Conservation (phyloP, 495 filamentous ascomycete genomes). For the Talaromyces adpressus region DNA sequence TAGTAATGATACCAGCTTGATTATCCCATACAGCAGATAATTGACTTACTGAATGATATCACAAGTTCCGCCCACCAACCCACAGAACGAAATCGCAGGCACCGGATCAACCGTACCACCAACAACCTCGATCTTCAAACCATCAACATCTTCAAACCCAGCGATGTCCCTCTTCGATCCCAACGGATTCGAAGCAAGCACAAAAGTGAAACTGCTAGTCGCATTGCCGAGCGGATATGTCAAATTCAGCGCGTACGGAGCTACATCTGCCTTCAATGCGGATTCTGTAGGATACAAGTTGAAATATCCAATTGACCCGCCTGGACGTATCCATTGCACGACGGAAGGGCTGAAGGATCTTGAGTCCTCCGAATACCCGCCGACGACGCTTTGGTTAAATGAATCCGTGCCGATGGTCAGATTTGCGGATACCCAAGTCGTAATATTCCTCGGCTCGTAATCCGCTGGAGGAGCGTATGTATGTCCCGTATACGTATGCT, state of each 20-base stretch:
- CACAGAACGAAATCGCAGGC: constrained; percentile 2
- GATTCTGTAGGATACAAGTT: constrained; percentile 24
- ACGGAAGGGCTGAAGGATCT: constrained; percentile 31
- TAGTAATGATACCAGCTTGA: neutral
- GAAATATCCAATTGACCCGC: constrained; percentile 12
- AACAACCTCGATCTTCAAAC: constrained; percentile 16
- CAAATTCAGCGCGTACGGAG: constrained; percentile 21
- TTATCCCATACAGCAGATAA: too few species aligned
- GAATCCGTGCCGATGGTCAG: constrained; percentile 33
- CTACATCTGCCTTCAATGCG: constrained; percentile 23
- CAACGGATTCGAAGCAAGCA: neutral
- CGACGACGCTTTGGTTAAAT: constrained; percentile 28
- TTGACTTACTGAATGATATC: constrained; percentile 6
- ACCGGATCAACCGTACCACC: neutral
- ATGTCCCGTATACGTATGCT: constrained; percentile 25
- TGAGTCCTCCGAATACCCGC: constrained; percentile 25
- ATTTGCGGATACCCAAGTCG: constrained; percentile 29
- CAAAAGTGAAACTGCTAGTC: constrained; percentile 14
- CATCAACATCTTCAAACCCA: constrained; percentile 19
- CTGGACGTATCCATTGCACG: constrained; percentile 30
- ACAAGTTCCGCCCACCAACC: constrained; percentile 3
- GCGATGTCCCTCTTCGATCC: constrained; percentile 15
- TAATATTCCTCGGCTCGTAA: constrained; percentile 30
- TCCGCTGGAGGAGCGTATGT: constrained; percentile 34
- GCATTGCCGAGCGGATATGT: constrained; percentile 26